A percentile compares a stretch with the other conserved stretches of the same genome.
phyloP scores from a whole-genome alignment of 2,329 filamentous ascomycete species.

The Arthroderma uncinatum region DNA sequence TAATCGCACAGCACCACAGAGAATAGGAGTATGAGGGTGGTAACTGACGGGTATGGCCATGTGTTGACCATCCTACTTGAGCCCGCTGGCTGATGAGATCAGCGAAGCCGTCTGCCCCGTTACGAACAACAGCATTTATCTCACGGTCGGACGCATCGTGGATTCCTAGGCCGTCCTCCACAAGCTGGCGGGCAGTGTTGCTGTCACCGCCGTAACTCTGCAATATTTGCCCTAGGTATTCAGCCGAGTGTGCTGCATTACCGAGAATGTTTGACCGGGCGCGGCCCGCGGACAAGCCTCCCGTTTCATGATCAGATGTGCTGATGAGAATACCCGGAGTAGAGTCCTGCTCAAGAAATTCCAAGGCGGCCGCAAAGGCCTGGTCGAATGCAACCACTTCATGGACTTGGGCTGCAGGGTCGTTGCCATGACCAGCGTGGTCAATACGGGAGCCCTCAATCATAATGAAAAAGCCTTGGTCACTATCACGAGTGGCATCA shows the following conservation, averaged over 20 bases:
- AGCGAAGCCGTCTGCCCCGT: conserved; percentile 54
- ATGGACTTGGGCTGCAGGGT: conserved; percentile 71
- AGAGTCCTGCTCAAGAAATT: conserved; percentile 68
- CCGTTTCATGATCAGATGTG: conserved; percentile 94
- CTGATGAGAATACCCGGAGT: conserved; percentile 67
- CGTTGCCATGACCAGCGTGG: conserved; percentile 79
- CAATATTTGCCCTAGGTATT: conserved; percentile 56
- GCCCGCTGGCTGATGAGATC: conserved; percentile 80
- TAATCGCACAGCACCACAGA: background rate
- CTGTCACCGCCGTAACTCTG: conserved; percentile 44
- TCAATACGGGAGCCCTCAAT: conserved; percentile 95
- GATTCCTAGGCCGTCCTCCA: conserved; percentile 65
- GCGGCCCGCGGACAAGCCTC: conserved; percentile 66
- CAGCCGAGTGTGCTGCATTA: conserved; percentile 64
- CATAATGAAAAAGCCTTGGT: conserved; percentile 97
- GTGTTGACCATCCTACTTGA: conserved; percentile 86
- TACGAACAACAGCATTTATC: conserved; percentile 52
- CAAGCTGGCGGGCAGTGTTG: conserved; percentile 40
- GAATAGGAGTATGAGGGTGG: background rate
- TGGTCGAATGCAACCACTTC: conserved; percentile 94
- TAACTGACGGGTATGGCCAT: conserved; percentile 60
- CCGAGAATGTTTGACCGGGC: conserved; percentile 79
- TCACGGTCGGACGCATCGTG: conserved; percentile 60
- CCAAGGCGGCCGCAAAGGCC: conserved; percentile 67
- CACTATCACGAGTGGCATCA: conserved; percentile 67